Evolutionary conservation across 2,329 filamentous ascomycete genomes (phyloP), one percentile per base, ranked within the genome.

Genomic region (Bipolaris victoriae): DNA sequence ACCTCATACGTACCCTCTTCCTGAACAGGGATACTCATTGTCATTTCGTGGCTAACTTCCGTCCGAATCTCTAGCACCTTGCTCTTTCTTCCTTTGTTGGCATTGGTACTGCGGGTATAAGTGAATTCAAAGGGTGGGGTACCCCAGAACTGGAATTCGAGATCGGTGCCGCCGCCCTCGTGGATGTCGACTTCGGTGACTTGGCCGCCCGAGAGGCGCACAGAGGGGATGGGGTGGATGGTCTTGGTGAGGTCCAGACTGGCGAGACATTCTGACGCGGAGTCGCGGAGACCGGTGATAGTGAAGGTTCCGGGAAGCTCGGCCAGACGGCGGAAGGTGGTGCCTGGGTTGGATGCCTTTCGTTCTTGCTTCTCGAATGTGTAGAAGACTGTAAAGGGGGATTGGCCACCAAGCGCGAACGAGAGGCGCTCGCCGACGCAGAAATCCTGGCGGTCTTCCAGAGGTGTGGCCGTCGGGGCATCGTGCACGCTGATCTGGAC

Each of bases 1-100:
- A 99, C 94, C 79, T 99, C 95, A 73, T 99, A 99, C 65, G 92
- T 97, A 48, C 95, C 95, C 82, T 98, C 95, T 73, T 97, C 91
- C 66, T 89, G 92, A 24, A 93, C 92, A 68, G 88, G 88, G 67
- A 98, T 86, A 24, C 87, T 86, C 83, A 96, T 93, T 70, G 81
- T 88, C 75, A 91, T 85, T 69, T 96, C 91, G 61, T 93, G 86
- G 47, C 90, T 94, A 16, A 90, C 83, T 67, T 97, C 93, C 65
- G 95, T 92, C 66, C 91, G 87, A 63, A 96, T 97, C 79, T 99
- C 96, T 16, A 99, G 83, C 33, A 99, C 86, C 68, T 68, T 72
- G 43, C 69, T 90, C 76, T 92, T 90, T 65, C 71, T 70, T 1
- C 77, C 76, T 11, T 70, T 68, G 1, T 90, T 89, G n/a, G 88